Evolutionary conservation across 495 filamentous ascomycete species (phyloP), one percentile per base, ranked within the genome.

Genomic region (Neurospora africana): DNA sequence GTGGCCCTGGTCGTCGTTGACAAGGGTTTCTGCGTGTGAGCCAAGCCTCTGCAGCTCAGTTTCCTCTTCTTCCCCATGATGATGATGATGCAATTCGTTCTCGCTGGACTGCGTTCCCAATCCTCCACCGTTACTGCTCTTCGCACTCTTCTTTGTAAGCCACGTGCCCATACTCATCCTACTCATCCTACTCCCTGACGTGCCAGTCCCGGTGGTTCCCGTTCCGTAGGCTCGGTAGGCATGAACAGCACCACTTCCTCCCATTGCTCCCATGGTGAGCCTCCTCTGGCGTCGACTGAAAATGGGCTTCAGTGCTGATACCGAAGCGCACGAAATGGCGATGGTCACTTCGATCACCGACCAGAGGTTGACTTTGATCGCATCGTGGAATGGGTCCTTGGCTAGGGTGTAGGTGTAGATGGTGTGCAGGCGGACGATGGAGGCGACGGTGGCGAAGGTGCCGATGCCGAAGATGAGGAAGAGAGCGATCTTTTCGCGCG

Each of bases 281-380:
- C 30, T 67, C 5, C 76, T 68, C 39, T 74, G 78, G 23, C 76
- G 74, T 3, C 74, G 61, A 39, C 75, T 78, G 70, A 84, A 78
- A 19, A 86, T 71, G 0, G 81, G 81, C 10, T 82, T 82, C 27
- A 87, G 74, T 2, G 85, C 84, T 6, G 85, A 82, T 3, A 85
- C 80, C 47, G 82, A 85, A 15, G 86, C 84, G 71, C 86, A 87
- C 11, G 84, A 73, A 44, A 88, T 86, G 1, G 81, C 85, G 30
- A 84, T 75, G 15, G 84, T 84, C 43, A 87, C 80, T 69, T 88
- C 86, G 71, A 87, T 80, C 15, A 85, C 81, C 47, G 82, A 85
- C 82, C 85, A 87, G 27, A 83, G 61, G 47, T 79, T 79, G 1
- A 74, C 74, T 23, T 77, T 73, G 71, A 82, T 78, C 68, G 72